These are phyloP conservation scores for Acanthamoeba quina DNA, from an alignment of 208 protist species.

Conservation along the genomic window DNA sequence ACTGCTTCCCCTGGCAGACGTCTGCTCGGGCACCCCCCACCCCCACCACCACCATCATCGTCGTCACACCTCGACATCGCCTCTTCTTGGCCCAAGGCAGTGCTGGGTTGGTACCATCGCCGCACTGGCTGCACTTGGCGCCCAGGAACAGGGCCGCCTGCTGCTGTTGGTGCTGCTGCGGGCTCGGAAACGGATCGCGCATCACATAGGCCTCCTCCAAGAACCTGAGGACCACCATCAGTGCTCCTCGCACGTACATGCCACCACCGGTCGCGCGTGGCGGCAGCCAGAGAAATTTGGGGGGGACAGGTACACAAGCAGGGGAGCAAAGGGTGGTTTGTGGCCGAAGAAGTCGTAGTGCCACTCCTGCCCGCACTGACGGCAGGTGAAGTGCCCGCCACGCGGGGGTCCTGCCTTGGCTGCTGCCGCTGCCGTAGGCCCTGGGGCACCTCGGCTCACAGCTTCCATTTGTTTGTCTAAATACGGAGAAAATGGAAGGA, in stretches of 20 bases:
- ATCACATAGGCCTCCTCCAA: conserved; percentile 72
- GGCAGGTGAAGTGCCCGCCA: conserved; percentile 31
- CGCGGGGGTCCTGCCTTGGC: not conserved
- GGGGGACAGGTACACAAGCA: not conserved
- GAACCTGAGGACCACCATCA: not conserved
- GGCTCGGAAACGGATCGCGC: conserved; percentile 22
- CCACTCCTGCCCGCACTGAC: conserved; percentile 31
- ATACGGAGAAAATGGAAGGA: too few relatives aligned
- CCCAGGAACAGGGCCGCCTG: conserved; percentile 21
- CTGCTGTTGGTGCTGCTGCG: not conserved
- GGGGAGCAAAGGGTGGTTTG: conserved; percentile 26
- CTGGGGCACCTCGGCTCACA: too few relatives aligned
- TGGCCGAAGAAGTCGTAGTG: conserved; percentile 57
- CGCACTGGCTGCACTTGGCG: conserved; percentile 57
- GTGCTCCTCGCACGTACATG: too few relatives aligned
- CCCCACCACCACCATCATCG: too few relatives aligned
- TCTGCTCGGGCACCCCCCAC: too few relatives aligned
- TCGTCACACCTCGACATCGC: too few relatives aligned
- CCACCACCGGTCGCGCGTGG: too few relatives aligned
- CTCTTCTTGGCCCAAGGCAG: too few relatives aligned
- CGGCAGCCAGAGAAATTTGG: not conserved
- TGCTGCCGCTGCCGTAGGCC: too few relatives aligned
- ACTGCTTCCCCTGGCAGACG: conserved; percentile 6
- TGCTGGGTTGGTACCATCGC: not conserved
- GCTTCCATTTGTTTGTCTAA: too few relatives aligned